Conservation (phyloP, 768 basidiomycete species). For the Leucogyrophana mollusca region DNA sequence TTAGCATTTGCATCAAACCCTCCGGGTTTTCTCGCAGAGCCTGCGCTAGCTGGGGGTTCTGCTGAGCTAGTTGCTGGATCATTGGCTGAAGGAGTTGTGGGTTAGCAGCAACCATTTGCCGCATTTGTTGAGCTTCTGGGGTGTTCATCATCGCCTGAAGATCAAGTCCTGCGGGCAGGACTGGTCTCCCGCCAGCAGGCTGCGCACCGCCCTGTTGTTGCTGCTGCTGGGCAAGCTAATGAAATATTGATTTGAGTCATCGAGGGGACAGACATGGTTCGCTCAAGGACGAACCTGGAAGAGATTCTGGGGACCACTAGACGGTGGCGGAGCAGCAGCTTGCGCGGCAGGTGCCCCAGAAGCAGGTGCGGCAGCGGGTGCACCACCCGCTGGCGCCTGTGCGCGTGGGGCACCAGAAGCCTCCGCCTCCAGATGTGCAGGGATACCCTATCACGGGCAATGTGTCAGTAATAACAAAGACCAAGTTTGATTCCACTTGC, state of each 20-base stretch:
- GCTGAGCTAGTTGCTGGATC: slow-evolving; percentile 74
- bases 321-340: slow-evolving; percentile 33
- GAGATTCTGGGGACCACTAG: slow-evolving; percentile 72
- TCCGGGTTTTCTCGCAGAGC: slow-evolving; percentile 71
- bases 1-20: slow-evolving; percentile 61
- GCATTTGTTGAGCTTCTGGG: slow-evolving; percentile 71
- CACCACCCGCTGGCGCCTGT: slow-evolving; percentile 33
- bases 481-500: slow-evolving; percentile 43
- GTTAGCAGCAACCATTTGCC: slow-evolving; percentile 71
- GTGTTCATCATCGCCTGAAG: slow-evolving; percentile 55
- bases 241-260: background rate
- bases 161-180: slow-evolving; percentile 31
- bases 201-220: slow-evolving; percentile 42
- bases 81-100: slow-evolving; percentile 76
- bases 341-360: slow-evolving; percentile 36
- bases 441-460: slow-evolving; percentile 64
- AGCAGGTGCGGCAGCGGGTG: slow-evolving; percentile 27
- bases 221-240: slow-evolving; percentile 72
- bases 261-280: background rate
- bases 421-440: slow-evolving; percentile 61
- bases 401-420: slow-evolving; percentile 19
- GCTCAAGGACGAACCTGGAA: slow-evolving; percentile 62
- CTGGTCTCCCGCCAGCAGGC: slow-evolving; percentile 23
- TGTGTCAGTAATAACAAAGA: slow-evolving; percentile 8
- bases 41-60: slow-evolving; percentile 77